phyloP scores from a whole-genome alignment of 1,139 yeast genomes.

The Yamadazyma spencermartinsiae region DNA sequence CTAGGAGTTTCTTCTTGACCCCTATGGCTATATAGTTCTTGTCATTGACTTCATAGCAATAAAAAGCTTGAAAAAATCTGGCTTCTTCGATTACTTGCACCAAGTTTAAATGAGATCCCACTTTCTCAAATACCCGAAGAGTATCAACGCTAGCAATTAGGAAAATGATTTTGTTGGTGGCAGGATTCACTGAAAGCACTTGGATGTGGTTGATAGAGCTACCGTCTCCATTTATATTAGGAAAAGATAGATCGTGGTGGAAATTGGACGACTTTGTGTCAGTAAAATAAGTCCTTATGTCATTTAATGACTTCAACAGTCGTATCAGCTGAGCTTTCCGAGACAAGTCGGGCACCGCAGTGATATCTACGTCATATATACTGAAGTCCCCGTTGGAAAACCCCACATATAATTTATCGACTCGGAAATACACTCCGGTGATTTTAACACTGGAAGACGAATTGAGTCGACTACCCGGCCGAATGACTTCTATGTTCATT shows the following conservation, averaged over 20 bases:
- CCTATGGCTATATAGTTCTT: constrained; percentile 29
- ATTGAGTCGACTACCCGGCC: constrained; percentile 17
- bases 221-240: constrained; percentile 17
- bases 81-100: constrained; percentile 33
- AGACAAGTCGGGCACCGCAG: constrained; percentile 5
- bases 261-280: constrained; percentile 22
- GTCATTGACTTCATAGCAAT: constrained; percentile 21
- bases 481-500: constrained; percentile 23
- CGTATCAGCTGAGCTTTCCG: constrained; percentile 17
- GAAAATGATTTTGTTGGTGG: constrained; percentile 25
- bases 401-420: constrained; percentile 33
- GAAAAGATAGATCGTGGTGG: constrained; percentile 15
- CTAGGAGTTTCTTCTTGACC: constrained; percentile 29
- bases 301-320: constrained; percentile 28
- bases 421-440: constrained; percentile 24
- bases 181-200: constrained; percentile 13
- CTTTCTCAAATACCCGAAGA: constrained; percentile 33
- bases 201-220: constrained; percentile 12
- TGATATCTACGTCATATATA: constrained; percentile 21
- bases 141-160: constrained; percentile 27
- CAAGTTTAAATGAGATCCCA: constrained; percentile 36
- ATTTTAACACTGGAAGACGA: constrained; percentile 19
- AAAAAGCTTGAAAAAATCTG: constrained; percentile 17
- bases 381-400: constrained; percentile 37
- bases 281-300: constrained; percentile 23